Evolutionary conservation across 768 basidiomycete genomes (phyloP).

Genomic region (Suillus subalutaceus): DNA sequence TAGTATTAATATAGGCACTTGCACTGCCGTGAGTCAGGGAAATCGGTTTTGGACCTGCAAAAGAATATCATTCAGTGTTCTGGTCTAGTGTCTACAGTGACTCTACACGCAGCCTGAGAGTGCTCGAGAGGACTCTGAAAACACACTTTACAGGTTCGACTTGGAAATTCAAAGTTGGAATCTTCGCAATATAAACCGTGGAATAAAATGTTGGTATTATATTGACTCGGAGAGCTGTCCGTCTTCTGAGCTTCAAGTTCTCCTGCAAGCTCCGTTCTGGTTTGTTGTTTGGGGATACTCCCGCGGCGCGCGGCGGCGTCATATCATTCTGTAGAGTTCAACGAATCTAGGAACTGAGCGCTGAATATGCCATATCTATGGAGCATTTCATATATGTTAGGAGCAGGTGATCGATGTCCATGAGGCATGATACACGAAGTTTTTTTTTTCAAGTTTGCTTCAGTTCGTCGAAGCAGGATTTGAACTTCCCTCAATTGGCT

Average conservation of each 20-base stretch:
- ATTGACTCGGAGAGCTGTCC: no score
- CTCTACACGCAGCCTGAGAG: no score
- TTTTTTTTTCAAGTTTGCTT: no score
- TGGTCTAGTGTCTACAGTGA: no score
- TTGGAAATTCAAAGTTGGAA: no score
- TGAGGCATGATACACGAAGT: no score
- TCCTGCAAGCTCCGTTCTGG: not conserved
- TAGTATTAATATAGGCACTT: no score
- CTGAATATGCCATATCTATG: not conserved
- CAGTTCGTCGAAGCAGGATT: no score
- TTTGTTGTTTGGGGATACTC: not conserved
- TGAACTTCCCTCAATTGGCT: no score
- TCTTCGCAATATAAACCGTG: conserved; percentile 15
- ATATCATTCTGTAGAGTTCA: not conserved
- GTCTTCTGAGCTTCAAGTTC: not conserved
- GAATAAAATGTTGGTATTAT: conserved; percentile 8
- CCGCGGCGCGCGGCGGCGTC: not conserved
- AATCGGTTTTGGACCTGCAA: conserved; percentile 15
- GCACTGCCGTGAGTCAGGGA: no score
- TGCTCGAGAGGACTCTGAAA: not conserved
- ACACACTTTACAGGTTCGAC: conserved; percentile 12
- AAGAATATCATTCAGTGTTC: not conserved
- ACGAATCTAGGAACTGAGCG: not conserved
- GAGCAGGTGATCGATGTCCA: no score
- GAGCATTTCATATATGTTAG: no score